Evolutionary conservation across 1,139 yeast genomes (phyloP), one percentile per base, ranked within the genome.

Genomic region (Pichia sp.): DNA sequence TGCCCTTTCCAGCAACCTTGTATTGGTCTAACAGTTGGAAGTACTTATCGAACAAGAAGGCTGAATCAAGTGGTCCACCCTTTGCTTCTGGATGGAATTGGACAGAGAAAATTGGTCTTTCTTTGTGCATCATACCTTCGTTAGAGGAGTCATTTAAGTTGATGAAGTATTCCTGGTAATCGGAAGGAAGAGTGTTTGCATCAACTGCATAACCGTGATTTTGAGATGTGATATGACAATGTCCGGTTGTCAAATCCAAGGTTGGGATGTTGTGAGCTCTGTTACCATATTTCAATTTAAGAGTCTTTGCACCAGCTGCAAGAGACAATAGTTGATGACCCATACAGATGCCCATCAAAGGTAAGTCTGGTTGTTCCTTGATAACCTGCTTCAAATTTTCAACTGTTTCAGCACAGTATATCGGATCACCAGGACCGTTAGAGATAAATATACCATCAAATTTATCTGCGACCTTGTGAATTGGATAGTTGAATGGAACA

Each of bases 61-160:
- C 72, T 15, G 96, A 83, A 62, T 91, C 98, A 53, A 82, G 71
- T 41, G 98, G 98, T 51, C 98, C 98, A 50, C 98, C 98, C 67
- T 88, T 91, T 43, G 98, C 98, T 63, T 91, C 98, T 32, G 98
- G 98, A 59, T 91, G 98, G 74, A 91, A 91, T 62, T 91, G 98
- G 4, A 95, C 86, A 22, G 96, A 86, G 65, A 88, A 91, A 39
- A 88, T 82, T 35, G 98, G 98, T 58, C 75, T 80, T 29, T 74
- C 58, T 45, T 69, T 72, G 63, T 91, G 97, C 53, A 78, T 81
- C 94, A 91, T 87, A 52, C 98, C 98, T 66, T 91, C 98, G 60
- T 91, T 91, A 37, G 95, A 84, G 60, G 85, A 80, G 62, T 91
- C 98, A 59, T 91, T 91, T 66, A 91, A 71, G 64, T 91, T 91